Conservation (phyloP, 345 rosid genomes). For the Orychophragmus violaceus region DNA sequence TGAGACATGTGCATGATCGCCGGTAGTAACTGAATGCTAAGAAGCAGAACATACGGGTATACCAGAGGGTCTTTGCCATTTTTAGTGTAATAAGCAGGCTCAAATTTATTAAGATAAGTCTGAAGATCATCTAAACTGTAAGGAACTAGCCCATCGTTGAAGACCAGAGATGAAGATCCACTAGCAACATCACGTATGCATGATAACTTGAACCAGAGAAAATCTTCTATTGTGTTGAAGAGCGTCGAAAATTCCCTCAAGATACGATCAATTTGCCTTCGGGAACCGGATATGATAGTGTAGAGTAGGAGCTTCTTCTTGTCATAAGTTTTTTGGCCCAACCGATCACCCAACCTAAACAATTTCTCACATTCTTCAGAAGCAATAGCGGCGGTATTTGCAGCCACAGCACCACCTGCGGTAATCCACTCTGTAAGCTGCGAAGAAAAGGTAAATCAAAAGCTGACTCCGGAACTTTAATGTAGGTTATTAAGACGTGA, state of each 20-base stretch:
- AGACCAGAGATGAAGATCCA: conserved; percentile 55
- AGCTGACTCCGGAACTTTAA: neutral
- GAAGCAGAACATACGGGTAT: conserved; percentile 84
- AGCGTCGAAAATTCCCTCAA: conserved; percentile 81
- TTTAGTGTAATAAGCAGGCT: conserved; percentile 88
- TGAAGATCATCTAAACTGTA: conserved; percentile 92
- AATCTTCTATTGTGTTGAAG: conserved; percentile 91
- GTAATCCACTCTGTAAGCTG: conserved; percentile 96
- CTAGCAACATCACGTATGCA: conserved; percentile 54
- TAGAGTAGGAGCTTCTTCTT: conserved; percentile 88
- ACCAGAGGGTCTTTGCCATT: conserved; percentile 95
- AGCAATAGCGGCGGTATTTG: conserved; percentile 72
- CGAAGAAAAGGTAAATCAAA: conserved; percentile 23
- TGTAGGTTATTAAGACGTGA: neutral
- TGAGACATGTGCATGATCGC: conserved; percentile 72
- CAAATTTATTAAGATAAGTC: conserved; percentile 88
- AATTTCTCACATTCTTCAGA: conserved; percentile 96
- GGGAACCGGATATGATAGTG: conserved; percentile 84
- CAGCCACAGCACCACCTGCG: conserved; percentile 69
- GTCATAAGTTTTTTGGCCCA: conserved; percentile 86
- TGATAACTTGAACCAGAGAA: conserved; percentile 88
- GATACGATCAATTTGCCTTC: conserved; percentile 81
- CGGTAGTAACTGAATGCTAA: conserved; percentile 80
- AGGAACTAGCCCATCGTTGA: conserved; percentile 66
- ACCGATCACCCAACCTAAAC: conserved; percentile 84